Evolutionary conservation across 2,329 filamentous ascomycete species (phyloP).

Genomic region (Aspergillus transmontanensis): DNA sequence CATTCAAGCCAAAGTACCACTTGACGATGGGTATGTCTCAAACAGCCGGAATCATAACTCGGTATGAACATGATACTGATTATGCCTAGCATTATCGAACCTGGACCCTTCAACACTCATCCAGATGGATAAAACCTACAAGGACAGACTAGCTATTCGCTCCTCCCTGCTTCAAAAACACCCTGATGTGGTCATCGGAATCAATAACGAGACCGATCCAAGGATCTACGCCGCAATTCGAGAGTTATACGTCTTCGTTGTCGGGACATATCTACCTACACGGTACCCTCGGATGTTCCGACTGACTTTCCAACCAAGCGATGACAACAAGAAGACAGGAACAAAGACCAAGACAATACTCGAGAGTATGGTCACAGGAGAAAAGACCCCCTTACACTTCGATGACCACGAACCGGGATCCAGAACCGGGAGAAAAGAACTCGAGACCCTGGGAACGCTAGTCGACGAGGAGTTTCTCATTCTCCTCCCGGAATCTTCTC

Average conservation of each 20-base stretch:
- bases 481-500: constrained; percentile 49
- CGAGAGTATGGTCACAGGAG: constrained; percentile 51
- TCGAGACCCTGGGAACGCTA: constrained; percentile 53
- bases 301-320: constrained; percentile 25
- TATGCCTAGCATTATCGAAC: neutral
- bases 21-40: constrained; percentile 52
- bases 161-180: constrained; percentile 50
- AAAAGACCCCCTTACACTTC: constrained; percentile 40
- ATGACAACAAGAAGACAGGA: neutral
- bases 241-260: constrained; percentile 61
- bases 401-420: neutral
- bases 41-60: constrained; percentile 7
- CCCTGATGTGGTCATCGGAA: constrained; percentile 42
- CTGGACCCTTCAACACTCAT: constrained; percentile 58
- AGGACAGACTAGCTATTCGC: constrained; percentile 54
- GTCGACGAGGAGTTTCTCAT: constrained; percentile 65
- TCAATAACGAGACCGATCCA: constrained; percentile 41
- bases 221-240: constrained; percentile 51
- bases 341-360: constrained; percentile 21
- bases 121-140: constrained; percentile 62
- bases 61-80: neutral
- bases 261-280: constrained; percentile 56
- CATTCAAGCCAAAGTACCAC: constrained; percentile 8
- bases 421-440: constrained; percentile 23
- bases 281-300: constrained; percentile 60